These are phyloP conservation scores for Clonostachys solani DNA, from an alignment of 2,329 filamentous ascomycete species.

Conservation along the genomic window DNA sequence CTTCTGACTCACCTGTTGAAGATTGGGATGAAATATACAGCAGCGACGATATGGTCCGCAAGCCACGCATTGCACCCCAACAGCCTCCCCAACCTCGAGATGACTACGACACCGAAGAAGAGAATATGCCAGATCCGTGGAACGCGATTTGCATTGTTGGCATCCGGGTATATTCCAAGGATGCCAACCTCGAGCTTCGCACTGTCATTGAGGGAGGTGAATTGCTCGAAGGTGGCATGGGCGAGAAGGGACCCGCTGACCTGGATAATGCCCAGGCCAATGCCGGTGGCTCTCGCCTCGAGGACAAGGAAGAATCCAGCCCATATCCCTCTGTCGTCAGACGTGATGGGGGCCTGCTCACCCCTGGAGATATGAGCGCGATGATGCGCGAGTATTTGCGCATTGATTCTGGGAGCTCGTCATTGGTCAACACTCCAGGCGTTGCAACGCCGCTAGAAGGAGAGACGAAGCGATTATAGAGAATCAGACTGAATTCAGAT, in stretches of 20 bases:
- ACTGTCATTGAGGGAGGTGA: slow-evolving; percentile 52
- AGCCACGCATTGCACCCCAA: slow-evolving; percentile 35
- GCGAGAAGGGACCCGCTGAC: slow-evolving; percentile 49
- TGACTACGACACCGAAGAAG: slow-evolving; percentile 50
- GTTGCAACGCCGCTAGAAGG: slow-evolving; percentile 20
- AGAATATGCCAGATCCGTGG: slow-evolving; percentile 53
- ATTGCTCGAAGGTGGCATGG: slow-evolving; percentile 51
- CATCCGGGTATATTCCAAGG: slow-evolving; percentile 56
- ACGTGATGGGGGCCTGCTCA: slow-evolving; percentile 15
- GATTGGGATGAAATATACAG: slow-evolving; percentile 58
- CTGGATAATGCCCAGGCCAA: slow-evolving; percentile 54
- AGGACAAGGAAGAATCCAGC: not conserved
- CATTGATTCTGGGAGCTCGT: slow-evolving; percentile 18
- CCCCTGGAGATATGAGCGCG: slow-evolving; percentile 11
- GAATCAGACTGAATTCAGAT: not conserved
- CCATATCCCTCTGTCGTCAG: slow-evolving; percentile 15
- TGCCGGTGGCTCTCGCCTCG: slow-evolving; percentile 38
- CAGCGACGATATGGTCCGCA: slow-evolving; percentile 51
- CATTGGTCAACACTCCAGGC: slow-evolving; percentile 18
- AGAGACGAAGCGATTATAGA: slow-evolving; percentile 15
- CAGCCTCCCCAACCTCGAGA: slow-evolving; percentile 23
- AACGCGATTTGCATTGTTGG: slow-evolving; percentile 60
- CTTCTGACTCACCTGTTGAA: slow-evolving; percentile 54
- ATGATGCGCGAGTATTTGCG: slow-evolving; percentile 17
- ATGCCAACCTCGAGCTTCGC: slow-evolving; percentile 47